Base-by-base conservation (phyloP, 2,329 filamentous ascomycete species). In the Calycina marina region DNA sequence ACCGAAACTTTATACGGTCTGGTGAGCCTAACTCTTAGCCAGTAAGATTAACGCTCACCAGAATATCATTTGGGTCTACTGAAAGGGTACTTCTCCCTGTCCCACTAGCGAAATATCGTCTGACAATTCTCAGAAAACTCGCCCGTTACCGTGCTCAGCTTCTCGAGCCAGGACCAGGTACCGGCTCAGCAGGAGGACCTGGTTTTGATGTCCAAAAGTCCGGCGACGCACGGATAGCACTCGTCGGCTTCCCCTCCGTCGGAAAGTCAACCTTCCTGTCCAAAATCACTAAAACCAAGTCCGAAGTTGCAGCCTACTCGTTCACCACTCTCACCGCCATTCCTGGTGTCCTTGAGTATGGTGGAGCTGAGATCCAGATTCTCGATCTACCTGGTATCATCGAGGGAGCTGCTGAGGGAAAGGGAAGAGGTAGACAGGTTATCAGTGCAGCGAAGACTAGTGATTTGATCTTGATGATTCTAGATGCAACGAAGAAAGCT, bases 241-340 rank as follows among this genome's bases (percentile, higher is more conserved):
- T 98, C 2, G 92, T 98, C 33, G 90, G 90, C n/a, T 98, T 98
- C 49, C 90, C 92, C 0, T 98, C 92, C 0, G 90, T 98, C 31
- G 90, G 90, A 55, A 98, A 98, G 63, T 98, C 90, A 2, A 98
- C 90, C 0, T 96, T 98, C 53, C 57, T 98, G n/a, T 94, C 86
- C 30, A 94, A 96, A 53, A 92, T 98, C 55, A 98, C 90, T 30
- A 96, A 93, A 61, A 98, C 92, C 24, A 85, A 84, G 52, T 93
- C 85, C 31, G 88, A 94, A 56, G 85, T 94, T 16, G 90, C 90
- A 1, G 82, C 90, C 1, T 98, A 98, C 54, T 77, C 88, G 35
- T 98, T 98, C 71, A 98, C 90, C 8, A 98, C 90, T 2, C 66
- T 98, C 27, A 98, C 90, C 6, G 92, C 90, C 20, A 98, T 98